Evolutionary conservation across 2,329 filamentous ascomycete species (phyloP), one percentile per base, ranked within the genome.

Genomic region (Colletotrichum lini): DNA sequence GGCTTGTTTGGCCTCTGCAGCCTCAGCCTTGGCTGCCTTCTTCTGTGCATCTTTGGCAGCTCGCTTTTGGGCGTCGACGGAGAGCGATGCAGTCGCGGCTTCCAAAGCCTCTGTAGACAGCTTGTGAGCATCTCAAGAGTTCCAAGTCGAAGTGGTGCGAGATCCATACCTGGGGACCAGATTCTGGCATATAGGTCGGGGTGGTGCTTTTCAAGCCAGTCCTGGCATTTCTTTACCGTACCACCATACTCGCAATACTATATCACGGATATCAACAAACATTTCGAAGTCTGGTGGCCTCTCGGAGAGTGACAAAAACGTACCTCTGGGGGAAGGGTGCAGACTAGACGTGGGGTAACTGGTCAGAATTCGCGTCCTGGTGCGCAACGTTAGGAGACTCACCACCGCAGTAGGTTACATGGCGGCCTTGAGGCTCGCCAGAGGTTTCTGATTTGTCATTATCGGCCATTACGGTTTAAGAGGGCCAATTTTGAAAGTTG

Each of bases 191-290:
- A 97, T 81, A 98, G 85, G 57, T 88, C 86, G 3, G 91, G 89
- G 77, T 98, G 88, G 75, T 91, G 88, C 74, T 91, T 89, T 78
- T 94, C 86, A 23, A 99, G 91, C 96, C 96, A 99, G 82, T 98
- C 95, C 82, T 96, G 93, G 85, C 96, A 99, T 85, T 98, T 99
- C 84, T 95, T 98, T 30, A 93, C 92, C 49, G 95, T 98, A 75
- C 95, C 96, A 79, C 96, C 96, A 83, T 98, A 98, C 85, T 99
- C 96, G 87, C 96, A 99, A 85, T 98, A 99, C 96, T 98, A 84
- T 18, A 50, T 42, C 23, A 26, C 5, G n/a, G 30, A 13, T 16
- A 4, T 38, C 26, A 16, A 21, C 70, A 38, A 64, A 47, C 30
- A 53, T 49, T 7, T n/a, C 10, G 40, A 6, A 40, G 49, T 12